These are phyloP conservation scores for Lycium barbarum DNA, from an alignment of 257 asterid species.

Conservation along the genomic window DNA sequence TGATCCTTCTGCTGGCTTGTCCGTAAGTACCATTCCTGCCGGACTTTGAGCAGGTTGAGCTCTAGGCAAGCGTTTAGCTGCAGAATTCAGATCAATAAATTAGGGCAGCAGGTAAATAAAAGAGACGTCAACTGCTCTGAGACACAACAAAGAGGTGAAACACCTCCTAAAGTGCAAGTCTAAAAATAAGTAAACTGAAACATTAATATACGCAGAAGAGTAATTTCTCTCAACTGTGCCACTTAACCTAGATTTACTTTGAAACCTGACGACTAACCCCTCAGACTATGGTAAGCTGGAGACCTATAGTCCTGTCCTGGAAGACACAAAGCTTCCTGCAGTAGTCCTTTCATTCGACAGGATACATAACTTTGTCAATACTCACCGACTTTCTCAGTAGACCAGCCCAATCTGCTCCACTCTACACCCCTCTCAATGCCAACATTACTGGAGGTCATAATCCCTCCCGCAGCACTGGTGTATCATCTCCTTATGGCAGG, in stretches of 20 bases:
- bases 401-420: background rate
- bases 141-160: background rate
- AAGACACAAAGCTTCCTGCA: background rate
- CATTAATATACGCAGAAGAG: background rate
- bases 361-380: background rate
- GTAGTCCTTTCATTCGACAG: background rate
- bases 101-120: slow-evolving; percentile 19
- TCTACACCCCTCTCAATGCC: background rate
- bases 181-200: background rate
- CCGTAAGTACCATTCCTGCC: slow-evolving; percentile 79
- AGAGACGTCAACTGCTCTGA: slow-evolving; percentile 17
- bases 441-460: background rate
- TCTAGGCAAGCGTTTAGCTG: slow-evolving; percentile 79
- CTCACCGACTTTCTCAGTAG: background rate
- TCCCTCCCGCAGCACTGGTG: background rate
- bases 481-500: background rate
- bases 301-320: background rate
- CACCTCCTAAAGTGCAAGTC: background rate
- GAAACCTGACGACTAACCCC: background rate
- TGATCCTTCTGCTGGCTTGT: slow-evolving; percentile 70
- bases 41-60: slow-evolving; percentile 75
- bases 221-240: background rate
- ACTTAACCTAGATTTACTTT: background rate
- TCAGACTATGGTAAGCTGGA: background rate
- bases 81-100: slow-evolving; percentile 15